Base-by-base conservation (phyloP, 768 basidiomycete genomes). In the Rhodotorula taiwanensis region DNA sequence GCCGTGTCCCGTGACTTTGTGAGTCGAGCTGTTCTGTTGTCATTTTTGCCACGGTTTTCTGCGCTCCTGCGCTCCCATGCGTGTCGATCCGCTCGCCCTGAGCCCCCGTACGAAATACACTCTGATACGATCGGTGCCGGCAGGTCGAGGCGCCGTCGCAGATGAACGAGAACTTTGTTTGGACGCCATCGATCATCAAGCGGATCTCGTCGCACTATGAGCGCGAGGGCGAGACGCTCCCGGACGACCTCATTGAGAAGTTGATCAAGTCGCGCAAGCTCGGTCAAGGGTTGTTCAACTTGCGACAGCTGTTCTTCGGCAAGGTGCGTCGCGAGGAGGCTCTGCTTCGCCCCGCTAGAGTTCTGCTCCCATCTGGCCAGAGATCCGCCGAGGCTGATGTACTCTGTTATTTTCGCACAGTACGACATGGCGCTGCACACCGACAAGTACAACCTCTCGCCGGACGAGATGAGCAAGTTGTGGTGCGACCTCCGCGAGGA, bases 81-180 rank as follows among this genome's bases (percentile, higher is more conserved):
- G n/a, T n/a, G n/a, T n/a, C n/a, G n/a, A n/a, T n/a, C n/a, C n/a
- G n/a, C n/a, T n/a, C n/a, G n/a, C n/a, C n/a, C n/a, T n/a, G n/a
- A n/a, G n/a, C n/a, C n/a, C n/a, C n/a, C n/a, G n/a, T n/a, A n/a
- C n/a, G n/a, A n/a, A n/a, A n/a, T n/a, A n/a, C n/a, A n/a, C n/a
- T n/a, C n/a, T n/a, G n/a, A n/a, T n/a, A n/a, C n/a, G n/a, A n/a
- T n/a, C n/a, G n/a, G n/a, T n/a, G n/a, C n/a, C n/a, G n/a, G n/a
- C 55, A 56, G 66, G 89, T 89, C 15, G 89, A 92, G 76, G 89
- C 89, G 5, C 90, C 89, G 0, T 87, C 86, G 23, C 89, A 93
- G 77, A 91, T 91, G 89, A 27, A 27, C 21, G 41, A 36, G 64
- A 44, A 51, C 44, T 62, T 61, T 58, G 53, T 55, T 48, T 71